Base-by-base conservation (phyloP, 2,329 filamentous ascomycete genomes). In the Coniella vitis region DNA sequence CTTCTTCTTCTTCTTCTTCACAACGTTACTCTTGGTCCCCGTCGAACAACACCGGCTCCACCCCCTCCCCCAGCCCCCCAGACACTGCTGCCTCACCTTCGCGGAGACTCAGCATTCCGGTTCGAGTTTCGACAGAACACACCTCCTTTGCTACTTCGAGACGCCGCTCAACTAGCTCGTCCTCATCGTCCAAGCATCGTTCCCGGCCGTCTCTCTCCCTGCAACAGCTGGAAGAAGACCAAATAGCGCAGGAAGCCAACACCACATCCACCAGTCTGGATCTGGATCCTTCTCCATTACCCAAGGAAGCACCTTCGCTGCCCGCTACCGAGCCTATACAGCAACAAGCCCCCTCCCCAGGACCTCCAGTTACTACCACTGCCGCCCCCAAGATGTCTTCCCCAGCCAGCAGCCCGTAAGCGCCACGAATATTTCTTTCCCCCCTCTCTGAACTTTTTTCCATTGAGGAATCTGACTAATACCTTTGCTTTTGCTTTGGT, bases 381-480 rank as follows among this genome's bases (percentile, higher is more conserved):
- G 2, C 7, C 21, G 19, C 32, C 16, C 9, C 21, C 19, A 31
- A 25, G n/a, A 45, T 45, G 43, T 45, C 43, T 45, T 45, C 43
- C 35, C 14, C 43, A 22, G 34, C 34, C 35, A 45, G 43, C 35
- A 38, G 34, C 38, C 43, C 51, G 51, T 53, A 41, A 53, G 51
- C n/a, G n/a, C 35, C 19, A 10, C 13, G 16, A 16, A 38, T 10
- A 14, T 13, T 13, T 31, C 17, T 22, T 19, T 16, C n/a, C n/a
- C n/a, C n/a, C n/a, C n/a, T n/a, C n/a, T n/a, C n/a, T n/a, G n/a
- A n/a, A 17, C 17, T 38, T 2, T 19, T 25, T 32, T 25, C 17
- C 20, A 21, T n/a, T 36, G 7, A 20, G 14, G 14, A 20, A n/a
- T n/a, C 8, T 17, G 4, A 16, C 38, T 50, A 19, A 52, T 32